A percentile compares a stretch with the other conserved stretches of the same genome.
Evolutionary conservation across 1,284 basidiomycete species (phyloP).

Genomic region (Neolentinus lepideus): DNA sequence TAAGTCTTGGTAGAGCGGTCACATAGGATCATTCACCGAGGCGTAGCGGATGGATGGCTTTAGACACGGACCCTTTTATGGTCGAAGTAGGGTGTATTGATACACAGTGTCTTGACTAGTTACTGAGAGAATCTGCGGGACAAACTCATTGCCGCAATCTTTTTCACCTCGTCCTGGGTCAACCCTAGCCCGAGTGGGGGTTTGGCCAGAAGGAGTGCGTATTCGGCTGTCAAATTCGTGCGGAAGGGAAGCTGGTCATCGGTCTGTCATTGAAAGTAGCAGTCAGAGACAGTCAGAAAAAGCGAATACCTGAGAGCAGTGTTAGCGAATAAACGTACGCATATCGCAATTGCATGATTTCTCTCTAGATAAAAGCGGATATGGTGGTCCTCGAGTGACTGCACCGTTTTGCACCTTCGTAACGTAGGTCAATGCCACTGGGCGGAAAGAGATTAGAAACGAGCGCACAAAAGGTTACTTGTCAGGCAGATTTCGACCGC

Average conservation of each 20-base stretch:
- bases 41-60: too few relatives aligned
- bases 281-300: not conserved
- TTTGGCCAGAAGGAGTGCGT: slow-evolving; percentile 66
- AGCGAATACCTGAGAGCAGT: not conserved
- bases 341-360: slow-evolving; percentile 67
- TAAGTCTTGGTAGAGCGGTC: too few relatives aligned
- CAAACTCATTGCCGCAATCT: slow-evolving; percentile 59
- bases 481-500: slow-evolving; percentile 78
- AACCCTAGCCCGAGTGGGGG: slow-evolving; percentile 66
- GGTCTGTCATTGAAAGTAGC: slow-evolving; percentile 39
- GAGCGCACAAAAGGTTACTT: slow-evolving; percentile 69
- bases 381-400: slow-evolving; percentile 60
- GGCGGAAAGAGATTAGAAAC: not conserved
- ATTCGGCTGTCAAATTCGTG: slow-evolving; percentile 66
- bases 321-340: slow-evolving; percentile 39
- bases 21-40: too few relatives aligned
- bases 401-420: slow-evolving; percentile 61
- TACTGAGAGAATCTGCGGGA: slow-evolving; percentile 21
- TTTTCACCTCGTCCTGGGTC: slow-evolving; percentile 44
- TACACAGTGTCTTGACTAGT: too few relatives aligned
- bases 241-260: slow-evolving; percentile 75
- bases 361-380: slow-evolving; percentile 58
- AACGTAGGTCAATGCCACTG: not conserved
- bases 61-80: too few relatives aligned
- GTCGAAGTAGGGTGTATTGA: too few relatives aligned